These are phyloP conservation scores for Entonaema liquescens DNA, from an alignment of 495 filamentous ascomycete genomes.

Conservation along the genomic window DNA sequence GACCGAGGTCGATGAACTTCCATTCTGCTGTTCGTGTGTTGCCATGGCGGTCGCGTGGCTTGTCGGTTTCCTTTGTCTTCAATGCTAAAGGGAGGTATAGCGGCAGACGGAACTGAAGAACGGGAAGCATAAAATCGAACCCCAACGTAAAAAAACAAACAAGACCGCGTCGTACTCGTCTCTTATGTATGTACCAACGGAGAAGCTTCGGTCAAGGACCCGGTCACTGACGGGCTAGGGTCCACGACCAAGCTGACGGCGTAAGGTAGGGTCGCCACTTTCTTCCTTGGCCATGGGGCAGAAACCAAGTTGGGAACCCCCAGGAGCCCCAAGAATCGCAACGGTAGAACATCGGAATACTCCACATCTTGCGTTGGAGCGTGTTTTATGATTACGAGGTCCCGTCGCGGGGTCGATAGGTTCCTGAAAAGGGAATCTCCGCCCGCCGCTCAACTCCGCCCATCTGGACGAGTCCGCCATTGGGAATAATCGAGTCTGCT, in stretches of 20 bases:
- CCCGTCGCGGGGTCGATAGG: neutral
- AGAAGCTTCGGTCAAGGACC: conserved; percentile 10
- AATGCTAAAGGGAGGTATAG: neutral
- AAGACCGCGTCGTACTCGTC: neutral
- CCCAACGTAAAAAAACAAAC: neutral
- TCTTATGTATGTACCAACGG: conserved; percentile 1
- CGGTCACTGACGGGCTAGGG: neutral
- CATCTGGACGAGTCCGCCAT: conserved; percentile 14
- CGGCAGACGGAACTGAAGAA: neutral
- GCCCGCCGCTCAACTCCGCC: conserved; percentile 20
- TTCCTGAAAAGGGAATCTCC: conserved; percentile 35
- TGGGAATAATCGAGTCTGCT: conserved; percentile 3
- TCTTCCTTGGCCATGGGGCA: conserved; percentile 1
- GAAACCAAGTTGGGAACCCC: conserved; percentile 14
- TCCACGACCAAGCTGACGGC: neutral
- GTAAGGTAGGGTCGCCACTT: neutral
- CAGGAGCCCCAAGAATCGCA: neutral
- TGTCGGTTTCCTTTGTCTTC: neutral
- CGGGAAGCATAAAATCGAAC: too few relatives aligned
- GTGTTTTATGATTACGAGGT: neutral
- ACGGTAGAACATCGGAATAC: conserved; percentile 39
- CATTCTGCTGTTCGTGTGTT: conserved; percentile 28
- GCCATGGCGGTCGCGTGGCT: conserved; percentile 16
- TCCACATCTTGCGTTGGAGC: neutral
- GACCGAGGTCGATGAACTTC: conserved; percentile 39